Evolutionary conservation across 805 yeast species (phyloP).

Genomic region (Candida caryicola): DNA sequence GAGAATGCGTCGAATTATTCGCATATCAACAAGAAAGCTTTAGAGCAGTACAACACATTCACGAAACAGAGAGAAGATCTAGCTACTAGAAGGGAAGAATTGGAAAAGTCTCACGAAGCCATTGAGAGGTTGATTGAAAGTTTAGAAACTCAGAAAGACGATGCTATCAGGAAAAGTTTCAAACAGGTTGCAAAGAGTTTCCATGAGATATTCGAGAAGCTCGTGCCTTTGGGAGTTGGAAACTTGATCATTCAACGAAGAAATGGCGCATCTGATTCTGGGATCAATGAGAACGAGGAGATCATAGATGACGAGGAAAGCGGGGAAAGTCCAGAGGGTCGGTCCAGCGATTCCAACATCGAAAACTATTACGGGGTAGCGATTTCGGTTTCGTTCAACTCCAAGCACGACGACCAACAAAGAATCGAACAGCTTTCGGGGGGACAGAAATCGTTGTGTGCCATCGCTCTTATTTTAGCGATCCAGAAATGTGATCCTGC

Average conservation of each 20-base stretch:
- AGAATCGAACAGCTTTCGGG: conserved; percentile 91
- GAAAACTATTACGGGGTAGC: conserved; percentile 78
- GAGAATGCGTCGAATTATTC: conserved; percentile 58
- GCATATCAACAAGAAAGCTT: conserved; percentile 85
- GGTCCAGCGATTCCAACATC: conserved; percentile 22
- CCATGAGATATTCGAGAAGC: conserved; percentile 65
- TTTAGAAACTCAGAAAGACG: conserved; percentile 74
- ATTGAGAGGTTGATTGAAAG: conserved; percentile 69
- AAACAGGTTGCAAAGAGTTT: conserved; percentile 73
- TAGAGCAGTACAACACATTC: conserved; percentile 76
- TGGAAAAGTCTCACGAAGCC: conserved; percentile 66
- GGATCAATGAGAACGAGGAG: conserved; percentile 13
- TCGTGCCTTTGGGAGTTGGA: conserved; percentile 85
- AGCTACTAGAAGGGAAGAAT: conserved; percentile 60
- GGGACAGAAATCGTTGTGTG: conserved; percentile 96
- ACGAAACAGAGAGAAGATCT: conserved; percentile 70
- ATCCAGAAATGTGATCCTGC: conserved; percentile 96
- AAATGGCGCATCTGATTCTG: conserved; percentile 5
- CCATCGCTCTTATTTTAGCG: conserved; percentile 88
- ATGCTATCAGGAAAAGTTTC: conserved; percentile 78
- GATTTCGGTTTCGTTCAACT: conserved; percentile 85
- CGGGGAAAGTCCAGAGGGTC: conserved; percentile 13
- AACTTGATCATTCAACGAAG: conserved; percentile 60
- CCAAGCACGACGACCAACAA: conserved; percentile 79
- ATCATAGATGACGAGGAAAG: conserved; percentile 7